Conservation (phyloP, 768 basidiomycete genomes). For the Goffeauzyma gilvescens region DNA sequence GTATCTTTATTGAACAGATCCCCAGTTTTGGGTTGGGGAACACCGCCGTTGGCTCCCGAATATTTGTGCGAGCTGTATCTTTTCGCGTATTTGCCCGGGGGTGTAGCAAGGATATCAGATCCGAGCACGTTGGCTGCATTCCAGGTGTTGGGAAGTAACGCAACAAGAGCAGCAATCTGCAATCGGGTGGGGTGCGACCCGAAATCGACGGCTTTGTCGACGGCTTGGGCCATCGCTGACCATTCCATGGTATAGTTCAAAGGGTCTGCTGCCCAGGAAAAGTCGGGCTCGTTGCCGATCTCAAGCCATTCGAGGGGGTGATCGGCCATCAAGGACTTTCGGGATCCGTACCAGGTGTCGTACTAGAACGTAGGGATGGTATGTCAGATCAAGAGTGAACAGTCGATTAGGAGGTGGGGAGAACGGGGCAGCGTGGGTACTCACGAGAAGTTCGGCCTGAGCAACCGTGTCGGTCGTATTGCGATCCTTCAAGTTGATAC, state of each 20-base stretch:
- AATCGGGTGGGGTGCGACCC: too few relatives aligned
- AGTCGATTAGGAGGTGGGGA: neutral
- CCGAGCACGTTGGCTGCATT: too few relatives aligned
- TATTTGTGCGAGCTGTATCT: neutral
- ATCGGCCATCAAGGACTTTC: neutral
- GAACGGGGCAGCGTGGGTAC: neutral
- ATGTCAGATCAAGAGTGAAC: neutral
- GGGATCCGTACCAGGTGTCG: constrained; percentile 6
- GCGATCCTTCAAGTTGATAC: constrained; percentile 3
- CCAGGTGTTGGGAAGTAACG: too few relatives aligned
- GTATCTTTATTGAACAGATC: constrained; percentile 11
- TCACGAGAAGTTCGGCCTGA: constrained; percentile 10
- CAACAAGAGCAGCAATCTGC: too few relatives aligned
- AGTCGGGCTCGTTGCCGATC: constrained; percentile 11
- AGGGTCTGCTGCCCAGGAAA: neutral
- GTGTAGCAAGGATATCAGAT: too few relatives aligned
- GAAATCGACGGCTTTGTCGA: constrained; percentile 1
- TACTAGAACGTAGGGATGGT: neutral
- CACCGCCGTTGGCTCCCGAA: neutral
- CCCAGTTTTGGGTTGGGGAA: constrained; percentile 3
- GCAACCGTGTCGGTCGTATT: constrained; percentile 9
- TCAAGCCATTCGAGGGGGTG: constrained; percentile 4
- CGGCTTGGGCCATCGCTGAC: constrained; percentile 1
- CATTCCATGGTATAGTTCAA: constrained; percentile 8
- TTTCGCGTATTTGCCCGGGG: too few relatives aligned